Evolutionary conservation across 208 protist genomes (phyloP).

Genomic region (Crithidia sp.): DNA sequence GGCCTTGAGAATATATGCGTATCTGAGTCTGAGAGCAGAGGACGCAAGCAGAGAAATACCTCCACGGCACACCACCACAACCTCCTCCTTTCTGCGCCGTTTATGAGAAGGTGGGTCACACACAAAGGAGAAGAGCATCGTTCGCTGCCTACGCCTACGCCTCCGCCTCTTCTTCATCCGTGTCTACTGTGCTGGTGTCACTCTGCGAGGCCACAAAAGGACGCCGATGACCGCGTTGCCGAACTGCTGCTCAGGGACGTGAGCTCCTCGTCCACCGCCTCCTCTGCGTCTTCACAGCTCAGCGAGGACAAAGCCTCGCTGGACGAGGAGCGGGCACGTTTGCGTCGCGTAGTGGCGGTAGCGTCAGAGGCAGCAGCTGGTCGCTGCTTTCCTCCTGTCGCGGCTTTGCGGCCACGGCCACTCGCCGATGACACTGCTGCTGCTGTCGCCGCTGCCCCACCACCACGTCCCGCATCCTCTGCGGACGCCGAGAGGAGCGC

Average conservation of each 20-base stretch:
- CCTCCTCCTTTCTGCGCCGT: no score
- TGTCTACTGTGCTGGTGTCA: background rate
- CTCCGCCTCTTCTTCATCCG: background rate
- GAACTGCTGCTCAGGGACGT: background rate
- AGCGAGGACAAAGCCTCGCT: background rate
- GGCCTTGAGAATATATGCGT: no score
- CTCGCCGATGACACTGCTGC: background rate
- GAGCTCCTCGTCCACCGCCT: no score
- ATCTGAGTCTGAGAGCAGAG: no score
- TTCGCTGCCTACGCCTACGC: background rate
- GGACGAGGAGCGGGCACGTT: slow-evolving; percentile 11
- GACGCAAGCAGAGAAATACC: no score
- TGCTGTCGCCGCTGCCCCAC: background rate
- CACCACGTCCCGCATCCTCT: background rate
- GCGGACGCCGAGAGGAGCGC: slow-evolving; percentile 20
- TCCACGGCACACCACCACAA: no score
- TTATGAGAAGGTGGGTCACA: no score
- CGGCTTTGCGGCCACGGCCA: background rate
- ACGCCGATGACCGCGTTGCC: background rate
- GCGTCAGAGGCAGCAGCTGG: background rate
- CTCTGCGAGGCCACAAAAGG: background rate
- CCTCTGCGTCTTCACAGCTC: no score
- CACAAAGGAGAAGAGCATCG: no score
- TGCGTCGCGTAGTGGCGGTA: slow-evolving; percentile 1
- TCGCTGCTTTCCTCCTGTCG: background rate